Evolutionary conservation across 1,284 basidiomycete species (phyloP).

Genomic region (Apiotrichum mycotoxinovorans): DNA sequence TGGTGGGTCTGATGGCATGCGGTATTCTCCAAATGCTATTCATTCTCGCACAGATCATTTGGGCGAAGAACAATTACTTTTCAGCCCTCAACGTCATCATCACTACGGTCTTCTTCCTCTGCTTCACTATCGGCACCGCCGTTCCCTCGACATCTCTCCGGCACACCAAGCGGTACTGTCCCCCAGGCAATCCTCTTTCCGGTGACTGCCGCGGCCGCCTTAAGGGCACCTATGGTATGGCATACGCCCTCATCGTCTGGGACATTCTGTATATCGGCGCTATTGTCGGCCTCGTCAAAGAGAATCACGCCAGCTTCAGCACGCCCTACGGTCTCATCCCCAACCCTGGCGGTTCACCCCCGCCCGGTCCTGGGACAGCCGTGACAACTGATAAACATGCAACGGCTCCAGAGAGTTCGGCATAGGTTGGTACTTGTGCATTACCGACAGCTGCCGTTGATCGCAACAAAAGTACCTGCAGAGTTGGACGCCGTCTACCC

Average conservation of each 20-base stretch:
- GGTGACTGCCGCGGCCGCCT: conserved; percentile 27
- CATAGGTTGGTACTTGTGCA: too few species aligned
- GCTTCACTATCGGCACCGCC: conserved; percentile 21
- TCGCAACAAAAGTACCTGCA: too few species aligned
- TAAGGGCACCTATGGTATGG: conserved; percentile 11
- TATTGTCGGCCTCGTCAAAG: conserved; percentile 21
- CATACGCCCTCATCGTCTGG: conserved; percentile 9
- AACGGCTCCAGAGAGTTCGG: too few species aligned
- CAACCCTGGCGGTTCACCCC: neutral
- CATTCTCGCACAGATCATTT: conserved; percentile 13
- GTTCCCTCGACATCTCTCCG: conserved; percentile 24
- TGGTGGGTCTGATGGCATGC: conserved; percentile 26
- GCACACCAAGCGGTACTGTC: conserved; percentile 25
- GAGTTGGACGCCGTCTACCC: too few species aligned
- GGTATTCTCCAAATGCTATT: conserved; percentile 23
- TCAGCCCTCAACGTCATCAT: conserved; percentile 19
- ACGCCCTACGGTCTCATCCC: conserved; percentile 13
- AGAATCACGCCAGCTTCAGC: conserved; percentile 12
- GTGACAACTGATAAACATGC: too few species aligned
- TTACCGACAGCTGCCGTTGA: too few species aligned
- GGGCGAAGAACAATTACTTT: conserved; percentile 15
- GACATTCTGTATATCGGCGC: conserved; percentile 26
- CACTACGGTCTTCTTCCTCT: conserved; percentile 19
- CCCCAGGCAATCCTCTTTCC: neutral
- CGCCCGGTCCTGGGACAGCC: too few species aligned